Base-by-base conservation (phyloP, 495 filamentous ascomycete genomes). In the Letharia columbiana region DNA sequence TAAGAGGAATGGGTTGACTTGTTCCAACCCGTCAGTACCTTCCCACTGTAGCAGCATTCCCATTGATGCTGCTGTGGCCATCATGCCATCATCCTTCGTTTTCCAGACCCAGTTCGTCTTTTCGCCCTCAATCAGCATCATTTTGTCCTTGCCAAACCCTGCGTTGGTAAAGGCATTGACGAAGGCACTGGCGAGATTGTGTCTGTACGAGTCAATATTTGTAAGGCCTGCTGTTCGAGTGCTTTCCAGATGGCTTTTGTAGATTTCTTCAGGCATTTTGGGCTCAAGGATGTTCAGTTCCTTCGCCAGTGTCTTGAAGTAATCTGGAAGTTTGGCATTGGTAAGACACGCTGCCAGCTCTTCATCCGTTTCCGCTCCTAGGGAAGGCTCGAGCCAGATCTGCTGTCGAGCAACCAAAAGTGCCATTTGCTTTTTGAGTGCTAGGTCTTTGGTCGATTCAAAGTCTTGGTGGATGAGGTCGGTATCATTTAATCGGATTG, bases 181-280 rank as follows among this genome's bases (percentile, higher is more conserved):
- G 71, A 99, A 98, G 39, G 87, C 91, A 68, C 92, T 93, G 11
- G 94, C 92, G 64, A 99, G 82, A 71, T 98, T 99, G 81, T 98
- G 92, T 68, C 92, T 81, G 47, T 94, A 92, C 18, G 93, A 97
- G 76, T 98, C 94, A 42, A 95, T 85, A 72, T 96, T 96, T 23
- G 92, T 97, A 75, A 95, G 80, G 35, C 92, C 92, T 35, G 91
- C 89, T 58, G 92, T 92, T 59, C 94, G 85, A 66, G 87, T 94
- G 79, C 89, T 97, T 76, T 99, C 94, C 20, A 99, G 82, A 75
- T 99, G 95, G 66, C 91, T 96, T 82, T 99, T 99, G 82, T 99
- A 99, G 70, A 99, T 99, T 73, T 99, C 94, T 77, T 99, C 94
- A 6, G 93, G 92, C 66, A 91, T 92, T 77, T 96, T 96, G 23